Evolutionary conservation across 2,329 filamentous ascomycete species (phyloP), one percentile per base, ranked within the genome.

Genomic region (Nothopassalora personata): DNA sequence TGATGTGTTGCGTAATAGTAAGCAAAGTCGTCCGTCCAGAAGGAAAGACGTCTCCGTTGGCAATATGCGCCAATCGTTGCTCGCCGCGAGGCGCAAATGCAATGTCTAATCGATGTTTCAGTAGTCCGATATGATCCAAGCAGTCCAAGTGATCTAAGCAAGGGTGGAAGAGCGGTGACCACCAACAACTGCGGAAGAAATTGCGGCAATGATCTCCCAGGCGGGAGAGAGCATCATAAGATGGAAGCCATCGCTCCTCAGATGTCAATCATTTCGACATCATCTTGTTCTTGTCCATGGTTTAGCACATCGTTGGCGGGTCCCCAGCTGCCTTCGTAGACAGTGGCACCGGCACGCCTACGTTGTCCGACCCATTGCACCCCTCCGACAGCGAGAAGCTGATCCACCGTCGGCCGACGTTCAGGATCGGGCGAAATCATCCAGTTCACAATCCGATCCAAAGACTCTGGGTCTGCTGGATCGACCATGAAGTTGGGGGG

Each of bases 301-400:
- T 76, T 77, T 56, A 86, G 76, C 19, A 86, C 78, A 62, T 86
- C 82, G 64, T 86, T 86, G 27, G 82, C 82, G 33, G 93, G 93
- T 4, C 94, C 94, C 89, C 92, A 99, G 72, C 90, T 94, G 63
- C 94, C 94, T 76, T 99, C 94, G 68, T 89, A 99, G 55, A 99
- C 86, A 0, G 91, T 97, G n/a, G 94, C 94, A 48, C 91, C 90
- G 10, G 91, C 90, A 57, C 88, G 86, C 57, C 91, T 86, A 62
- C 91, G 86, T 53, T 80, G 77, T 56, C 86, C 83, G 33, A 95
- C 88, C 89, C 94, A 99, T 61, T 82, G 83, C 54, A 96, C 82
- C 27, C 91, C 90, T 52, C 86, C 85, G 1, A 86, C 83, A 49
- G 83, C 77, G 50, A 96, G 82, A 10, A 99, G 77, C 63, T 95